Base-by-base conservation (phyloP, 208 protist genomes). In the Trypanosoma boissoni region DNA sequence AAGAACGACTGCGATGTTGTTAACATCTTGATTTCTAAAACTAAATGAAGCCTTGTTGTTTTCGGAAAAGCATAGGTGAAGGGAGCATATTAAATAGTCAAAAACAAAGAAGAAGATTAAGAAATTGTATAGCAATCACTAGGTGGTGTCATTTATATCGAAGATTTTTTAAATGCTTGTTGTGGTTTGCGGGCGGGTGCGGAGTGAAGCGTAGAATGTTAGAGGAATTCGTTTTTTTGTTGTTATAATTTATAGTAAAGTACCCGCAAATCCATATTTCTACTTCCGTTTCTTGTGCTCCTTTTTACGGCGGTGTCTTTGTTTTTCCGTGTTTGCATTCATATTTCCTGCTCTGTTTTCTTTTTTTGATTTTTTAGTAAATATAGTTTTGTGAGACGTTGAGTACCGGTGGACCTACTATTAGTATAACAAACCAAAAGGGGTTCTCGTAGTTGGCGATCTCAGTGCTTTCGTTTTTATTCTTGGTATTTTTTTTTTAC, bases 361-460 rank as follows among this genome's bases (percentile, higher is more conserved):
- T 16, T 28, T 45, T 3, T 29, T 51, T 50, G 28, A 41, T 21
- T 23, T 48, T 55, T 59, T 21, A 49, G 23, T 62, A 10, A 6
- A 28, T 24, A 51, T 42, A 46, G 23, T n/a, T 9, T 45, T 54
- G 28, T 64, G 20, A n/a, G 6, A 18, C 14, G 8, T 3, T 20
- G 4, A 43, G 43, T 56, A 34, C 10, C 6, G 14, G 3, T 42
- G 2, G 27, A 45, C 21, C n/a, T n/a, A n/a, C n/a, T n/a, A n/a
- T n/a, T n/a, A n/a, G n/a, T n/a, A n/a, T n/a, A n/a, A n/a, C n/a
- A n/a, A n/a, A n/a, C n/a, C n/a, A n/a, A n/a, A n/a, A n/a, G n/a
- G n/a, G n/a, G n/a, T n/a, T n/a, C n/a, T n/a, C n/a, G n/a, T n/a
- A n/a, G n/a, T n/a, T n/a, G n/a, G n/a, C n/a, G n/a, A n/a, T n/a